Base-by-base conservation (phyloP, 306 rosid species). In the Fragaria nilgerrensis region DNA sequence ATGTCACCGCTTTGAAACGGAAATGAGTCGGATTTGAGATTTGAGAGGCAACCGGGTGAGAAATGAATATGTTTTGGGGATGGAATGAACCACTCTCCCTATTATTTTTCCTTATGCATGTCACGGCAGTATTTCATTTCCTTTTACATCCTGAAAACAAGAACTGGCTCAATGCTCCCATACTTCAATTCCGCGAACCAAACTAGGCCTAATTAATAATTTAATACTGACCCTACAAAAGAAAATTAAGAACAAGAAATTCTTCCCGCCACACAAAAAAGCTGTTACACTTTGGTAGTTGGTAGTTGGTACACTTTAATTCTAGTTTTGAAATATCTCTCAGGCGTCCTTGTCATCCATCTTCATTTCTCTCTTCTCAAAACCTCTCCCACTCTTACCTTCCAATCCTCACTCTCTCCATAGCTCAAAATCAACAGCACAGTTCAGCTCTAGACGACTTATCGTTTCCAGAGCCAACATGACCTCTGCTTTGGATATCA, bases 391-490 rank as follows among this genome's bases (percentile, higher is more conserved):
- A 8, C 22, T 61, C 70, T 67, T 50, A 55, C 53, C 78, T 1
- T 52, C 36, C 47, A 75, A 7, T 10, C 48, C 75, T 32, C 58
- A 16, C 68, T 29, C 81, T 5, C 78, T 47, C 1, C 11, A 22
- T 23, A 78, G 79, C 65, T 72, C 78, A 48, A 76, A 65, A 55
- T 52, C 77, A 56, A n/a, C 81, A 37, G 20, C 27, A 32, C 44
- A 29, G 10, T 52, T 23, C 20, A 75, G 76, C 45, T 37, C 63
- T 13, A 83, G 81, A 70, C 53, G 75, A 52, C 19, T 37, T 36
- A 2, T 82, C 73, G 77, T 81, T 72, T 16, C 83, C 12, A 86
- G 81, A 84, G 92, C 89, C 50, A 14, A 50, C 36, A 13, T 39
- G 12, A 53, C n/a, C 43, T 32, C 68, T 4, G 78, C 23, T 73